Evolutionary conservation across 768 basidiomycete genomes (phyloP).

Genomic region (Panus rudis): DNA sequence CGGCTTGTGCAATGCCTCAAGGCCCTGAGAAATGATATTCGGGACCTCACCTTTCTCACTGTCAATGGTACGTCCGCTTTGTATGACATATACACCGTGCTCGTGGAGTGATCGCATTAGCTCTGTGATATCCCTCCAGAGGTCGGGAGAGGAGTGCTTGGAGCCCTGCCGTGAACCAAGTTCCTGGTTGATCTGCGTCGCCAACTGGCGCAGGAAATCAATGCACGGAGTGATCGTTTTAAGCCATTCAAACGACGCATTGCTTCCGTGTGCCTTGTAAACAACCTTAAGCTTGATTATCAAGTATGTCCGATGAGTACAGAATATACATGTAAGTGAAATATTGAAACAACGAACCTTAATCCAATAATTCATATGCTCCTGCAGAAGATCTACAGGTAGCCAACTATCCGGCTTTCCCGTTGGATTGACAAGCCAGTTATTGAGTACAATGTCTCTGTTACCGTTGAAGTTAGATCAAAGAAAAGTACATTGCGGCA

Average conservation of each 20-base stretch:
- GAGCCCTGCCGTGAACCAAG: constrained; percentile 26
- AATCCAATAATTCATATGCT: constrained; percentile 28
- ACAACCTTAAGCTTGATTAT: constrained; percentile 15
- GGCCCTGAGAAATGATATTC: background rate
- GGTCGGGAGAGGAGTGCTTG: constrained; percentile 23
- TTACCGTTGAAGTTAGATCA: background rate
- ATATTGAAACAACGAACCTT: constrained; percentile 16
- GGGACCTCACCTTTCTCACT: background rate
- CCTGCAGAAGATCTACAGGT: constrained; percentile 27
- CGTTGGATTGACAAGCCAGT: constrained; percentile 27
- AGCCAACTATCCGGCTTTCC: constrained; percentile 19
- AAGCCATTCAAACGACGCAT: constrained; percentile 31
- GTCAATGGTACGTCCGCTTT: background rate
- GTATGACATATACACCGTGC: background rate
- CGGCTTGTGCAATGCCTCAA: background rate
- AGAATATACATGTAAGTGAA: too few species aligned
- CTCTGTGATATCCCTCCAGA: constrained; percentile 5
- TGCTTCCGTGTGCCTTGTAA: constrained; percentile 26
- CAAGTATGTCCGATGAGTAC: background rate
- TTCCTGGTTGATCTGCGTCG: constrained; percentile 15
- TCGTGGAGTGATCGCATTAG: background rate
- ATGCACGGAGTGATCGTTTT: constrained; percentile 24
- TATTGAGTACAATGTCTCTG: constrained; percentile 23
- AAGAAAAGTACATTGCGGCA: background rate
- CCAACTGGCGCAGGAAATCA: constrained; percentile 19